Conservation (phyloP, 805 yeast genomes). For the Wickerhamomyces mucosus region DNA sequence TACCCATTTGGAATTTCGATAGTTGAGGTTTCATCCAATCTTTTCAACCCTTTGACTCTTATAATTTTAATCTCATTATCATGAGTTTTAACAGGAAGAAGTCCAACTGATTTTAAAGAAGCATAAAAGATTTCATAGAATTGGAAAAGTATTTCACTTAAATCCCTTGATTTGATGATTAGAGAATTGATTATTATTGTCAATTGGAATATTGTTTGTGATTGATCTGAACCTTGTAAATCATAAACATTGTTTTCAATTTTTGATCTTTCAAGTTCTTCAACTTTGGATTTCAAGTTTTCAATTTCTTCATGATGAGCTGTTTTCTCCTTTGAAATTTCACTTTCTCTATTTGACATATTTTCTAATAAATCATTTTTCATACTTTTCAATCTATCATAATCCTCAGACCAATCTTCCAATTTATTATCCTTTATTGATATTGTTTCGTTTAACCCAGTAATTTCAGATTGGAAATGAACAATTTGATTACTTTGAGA, state of each 20-base stretch:
- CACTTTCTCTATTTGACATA: constrained; percentile 55
- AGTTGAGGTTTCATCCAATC: constrained; percentile 25
- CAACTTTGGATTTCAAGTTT: constrained; percentile 31
- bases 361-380: constrained; percentile 60
- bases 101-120: constrained; percentile 43
- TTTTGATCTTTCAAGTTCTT: constrained; percentile 39
- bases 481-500: background rate
- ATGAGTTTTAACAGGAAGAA: constrained; percentile 44
- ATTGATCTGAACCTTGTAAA: constrained; percentile 2
- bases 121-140: constrained; percentile 13
- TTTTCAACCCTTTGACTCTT: constrained; percentile 72
- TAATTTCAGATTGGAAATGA: background rate
- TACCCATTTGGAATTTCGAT: constrained; percentile 32
- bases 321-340: constrained; percentile 44
- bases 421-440: constrained; percentile 2
- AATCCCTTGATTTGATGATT: constrained; percentile 29
- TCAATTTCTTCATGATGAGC: constrained; percentile 40
- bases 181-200: constrained; percentile 24
- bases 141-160: constrained; percentile 28
- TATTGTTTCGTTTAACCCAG: background rate
- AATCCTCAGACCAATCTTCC: constrained; percentile 13
- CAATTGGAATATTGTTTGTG: constrained; percentile 22
- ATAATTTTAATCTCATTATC: constrained; percentile 31
- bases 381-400: constrained; percentile 25
- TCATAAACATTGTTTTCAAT: constrained; percentile 19